Conservation (phyloP, 768 basidiomycete genomes). For the Amanita pseudoporphyria region DNA sequence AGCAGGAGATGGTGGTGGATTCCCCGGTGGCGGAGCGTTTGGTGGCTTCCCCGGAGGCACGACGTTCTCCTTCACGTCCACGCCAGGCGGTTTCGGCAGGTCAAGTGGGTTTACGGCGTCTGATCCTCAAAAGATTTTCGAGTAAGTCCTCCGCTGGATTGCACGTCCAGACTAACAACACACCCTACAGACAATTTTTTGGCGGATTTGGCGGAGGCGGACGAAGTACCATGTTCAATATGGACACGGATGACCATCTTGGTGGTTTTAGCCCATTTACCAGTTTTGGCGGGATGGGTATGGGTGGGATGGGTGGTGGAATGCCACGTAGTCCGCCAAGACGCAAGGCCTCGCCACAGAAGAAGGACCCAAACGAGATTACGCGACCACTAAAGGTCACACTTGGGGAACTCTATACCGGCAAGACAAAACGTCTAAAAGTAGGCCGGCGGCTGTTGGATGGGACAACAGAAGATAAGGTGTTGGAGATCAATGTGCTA, state of each 20-base stretch:
- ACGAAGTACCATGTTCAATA: constrained; percentile 18
- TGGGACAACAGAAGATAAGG: constrained; percentile 76
- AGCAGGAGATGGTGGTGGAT: constrained; percentile 41
- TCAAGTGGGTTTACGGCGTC: constrained; percentile 57
- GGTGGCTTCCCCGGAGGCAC: constrained; percentile 34
- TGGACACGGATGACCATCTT: constrained; percentile 41
- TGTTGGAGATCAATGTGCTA: constrained; percentile 68
- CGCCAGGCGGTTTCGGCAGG: constrained; percentile 23
- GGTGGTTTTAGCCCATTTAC: constrained; percentile 23
- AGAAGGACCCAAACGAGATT: constrained; percentile 46
- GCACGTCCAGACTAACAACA: not conserved
- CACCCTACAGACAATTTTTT: constrained; percentile 48
- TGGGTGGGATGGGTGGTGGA: constrained; percentile 22
- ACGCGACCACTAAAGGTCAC: constrained; percentile 77
- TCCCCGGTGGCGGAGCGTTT: constrained; percentile 24
- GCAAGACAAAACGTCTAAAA: constrained; percentile 82
- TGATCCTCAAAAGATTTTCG: constrained; percentile 85
- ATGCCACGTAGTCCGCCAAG: constrained; percentile 9
- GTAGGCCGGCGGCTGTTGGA: constrained; percentile 65
- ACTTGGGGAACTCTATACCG: constrained; percentile 78
- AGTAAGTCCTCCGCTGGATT: constrained; percentile 38
- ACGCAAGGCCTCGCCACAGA: constrained; percentile 20
- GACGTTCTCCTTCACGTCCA: constrained; percentile 52
- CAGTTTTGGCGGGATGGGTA: constrained; percentile 30
- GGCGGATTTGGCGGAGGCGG: constrained; percentile 22